A percentile compares a stretch with the other conserved stretches of the same genome.
Conservation (phyloP, 352 stramenopile species). For the Phytophthora lateralis region DNA sequence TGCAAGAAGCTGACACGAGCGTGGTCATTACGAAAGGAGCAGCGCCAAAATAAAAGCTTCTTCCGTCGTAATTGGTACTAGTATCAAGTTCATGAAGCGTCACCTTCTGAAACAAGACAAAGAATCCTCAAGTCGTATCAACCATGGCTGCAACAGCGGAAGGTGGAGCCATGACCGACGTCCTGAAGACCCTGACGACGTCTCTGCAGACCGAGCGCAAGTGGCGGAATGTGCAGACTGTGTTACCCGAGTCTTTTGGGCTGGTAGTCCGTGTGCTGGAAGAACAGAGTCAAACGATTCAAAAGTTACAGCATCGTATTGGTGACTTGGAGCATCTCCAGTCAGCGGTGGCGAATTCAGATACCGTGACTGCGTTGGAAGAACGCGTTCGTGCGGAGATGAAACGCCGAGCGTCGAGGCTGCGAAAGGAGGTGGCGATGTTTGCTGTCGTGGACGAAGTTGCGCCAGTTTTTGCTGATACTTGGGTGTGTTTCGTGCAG, state of each 20-base stretch:
- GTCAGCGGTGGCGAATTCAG: background rate
- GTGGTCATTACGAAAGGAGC: no score
- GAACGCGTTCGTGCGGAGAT: slow-evolving; percentile 22
- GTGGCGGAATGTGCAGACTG: slow-evolving; percentile 70
- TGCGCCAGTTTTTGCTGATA: background rate
- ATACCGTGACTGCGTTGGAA: slow-evolving; percentile 7
- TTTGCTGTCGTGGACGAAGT: background rate
- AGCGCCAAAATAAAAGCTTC: no score
- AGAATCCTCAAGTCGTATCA: background rate
- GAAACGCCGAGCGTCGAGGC: slow-evolving; percentile 7
- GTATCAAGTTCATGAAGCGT: slow-evolving; percentile 12
- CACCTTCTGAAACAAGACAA: slow-evolving; percentile 1
- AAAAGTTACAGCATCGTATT: slow-evolving; percentile 27
- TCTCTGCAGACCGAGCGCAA: slow-evolving; percentile 51
- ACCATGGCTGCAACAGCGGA: background rate
- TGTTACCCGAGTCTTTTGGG: slow-evolving; percentile 50
- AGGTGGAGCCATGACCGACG: slow-evolving; percentile 1
- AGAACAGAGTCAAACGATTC: slow-evolving; percentile 39
- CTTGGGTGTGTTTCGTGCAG: slow-evolving; percentile 2
- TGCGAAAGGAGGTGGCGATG: slow-evolving; percentile 22
- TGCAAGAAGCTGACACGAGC: no score
- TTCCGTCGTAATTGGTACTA: no score
- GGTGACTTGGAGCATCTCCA: slow-evolving; percentile 19
- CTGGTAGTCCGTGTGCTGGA: slow-evolving; percentile 43
- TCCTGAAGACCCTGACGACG: slow-evolving; percentile 10